phyloP scores from a whole-genome alignment of 768 basidiomycete genomes.

The Mycena venus region DNA sequence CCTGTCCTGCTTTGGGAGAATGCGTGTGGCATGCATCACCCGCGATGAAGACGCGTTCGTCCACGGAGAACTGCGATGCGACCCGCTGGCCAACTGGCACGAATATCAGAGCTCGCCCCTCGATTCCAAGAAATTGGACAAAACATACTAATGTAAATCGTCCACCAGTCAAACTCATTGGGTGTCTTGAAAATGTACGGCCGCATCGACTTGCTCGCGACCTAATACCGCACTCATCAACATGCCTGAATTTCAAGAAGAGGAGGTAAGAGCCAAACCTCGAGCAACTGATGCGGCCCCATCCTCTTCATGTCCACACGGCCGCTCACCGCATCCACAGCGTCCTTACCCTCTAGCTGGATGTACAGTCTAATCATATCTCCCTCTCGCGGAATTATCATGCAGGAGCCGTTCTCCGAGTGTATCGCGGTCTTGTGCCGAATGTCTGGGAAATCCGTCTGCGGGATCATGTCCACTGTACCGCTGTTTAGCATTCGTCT shows the following conservation, averaged over 20 bases:
- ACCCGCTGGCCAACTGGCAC: slow-evolving; percentile 79
- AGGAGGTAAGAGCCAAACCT: slow-evolving; percentile 49
- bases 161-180: slow-evolving; percentile 77
- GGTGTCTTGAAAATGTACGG: slow-evolving; percentile 68
- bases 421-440: slow-evolving; percentile 76
- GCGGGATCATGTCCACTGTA: slow-evolving; percentile 70
- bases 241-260: background rate
- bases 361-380: slow-evolving; percentile 80
- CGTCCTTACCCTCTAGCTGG: slow-evolving; percentile 68
- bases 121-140: background rate
- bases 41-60: slow-evolving; percentile 81
- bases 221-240: slow-evolving; percentile 49
- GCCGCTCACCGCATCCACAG: slow-evolving; percentile 58
- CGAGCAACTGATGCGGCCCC: slow-evolving; percentile 64
- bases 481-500: background rate
- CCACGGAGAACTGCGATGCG: slow-evolving; percentile 69
- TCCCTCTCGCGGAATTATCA: slow-evolving; percentile 81
- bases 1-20: slow-evolving; percentile 79
- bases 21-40: slow-evolving; percentile 84
- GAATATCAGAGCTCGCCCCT: background rate
- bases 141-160: slow-evolving; percentile 75
- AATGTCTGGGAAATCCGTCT: slow-evolving; percentile 86
- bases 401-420: slow-evolving; percentile 75
- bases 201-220: slow-evolving; percentile 65
- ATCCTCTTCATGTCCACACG: slow-evolving; percentile 67